phyloP scores from a whole-genome alignment of 805 yeast genomes.

The Hanseniaspora mollemarum region DNA sequence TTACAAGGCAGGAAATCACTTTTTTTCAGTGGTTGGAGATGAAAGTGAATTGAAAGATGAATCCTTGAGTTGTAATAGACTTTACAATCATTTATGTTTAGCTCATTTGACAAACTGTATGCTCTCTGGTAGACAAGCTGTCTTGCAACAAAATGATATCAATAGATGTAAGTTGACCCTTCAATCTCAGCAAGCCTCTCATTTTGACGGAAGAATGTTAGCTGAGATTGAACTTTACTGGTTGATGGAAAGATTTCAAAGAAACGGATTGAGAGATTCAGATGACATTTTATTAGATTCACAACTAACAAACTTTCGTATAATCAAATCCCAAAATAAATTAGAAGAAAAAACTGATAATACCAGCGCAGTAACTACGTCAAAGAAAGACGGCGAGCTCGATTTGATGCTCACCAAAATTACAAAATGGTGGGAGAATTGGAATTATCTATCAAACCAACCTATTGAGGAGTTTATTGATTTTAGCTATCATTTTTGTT shows the following conservation, averaged over 20 bases:
- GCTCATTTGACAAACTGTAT: slow-evolving; percentile 59
- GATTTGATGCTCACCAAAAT: slow-evolving; percentile 38
- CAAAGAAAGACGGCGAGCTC: slow-evolving; percentile 9
- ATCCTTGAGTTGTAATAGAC: slow-evolving; percentile 42
- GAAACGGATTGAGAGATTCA: slow-evolving; percentile 10
- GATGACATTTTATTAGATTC: background rate
- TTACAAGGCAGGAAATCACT: slow-evolving; percentile 5
- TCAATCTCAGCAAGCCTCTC: slow-evolving; percentile 50
- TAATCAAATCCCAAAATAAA: background rate
- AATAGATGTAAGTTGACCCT: slow-evolving; percentile 49
- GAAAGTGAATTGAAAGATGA: slow-evolving; percentile 34
- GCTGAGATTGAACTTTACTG: slow-evolving; percentile 55
- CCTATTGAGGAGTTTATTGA: slow-evolving; percentile 66
- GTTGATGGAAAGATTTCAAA: slow-evolving; percentile 14
- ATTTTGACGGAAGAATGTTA: slow-evolving; percentile 74
- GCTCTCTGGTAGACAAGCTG: slow-evolving; percentile 52
- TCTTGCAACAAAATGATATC: slow-evolving; percentile 48
- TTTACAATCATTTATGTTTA: slow-evolving; percentile 61
- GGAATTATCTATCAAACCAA: slow-evolving; percentile 59
- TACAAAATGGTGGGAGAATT: slow-evolving; percentile 52
- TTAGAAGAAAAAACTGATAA: background rate
- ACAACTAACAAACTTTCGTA: background rate
- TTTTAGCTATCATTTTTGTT: slow-evolving; percentile 53
- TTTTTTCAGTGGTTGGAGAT: slow-evolving; percentile 23
- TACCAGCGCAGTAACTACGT: background rate